A percentile compares a stretch with the other conserved stretches of the same genome.
Conservation (phyloP, 139 green algal species). For the Gonium pectorale region DNA sequence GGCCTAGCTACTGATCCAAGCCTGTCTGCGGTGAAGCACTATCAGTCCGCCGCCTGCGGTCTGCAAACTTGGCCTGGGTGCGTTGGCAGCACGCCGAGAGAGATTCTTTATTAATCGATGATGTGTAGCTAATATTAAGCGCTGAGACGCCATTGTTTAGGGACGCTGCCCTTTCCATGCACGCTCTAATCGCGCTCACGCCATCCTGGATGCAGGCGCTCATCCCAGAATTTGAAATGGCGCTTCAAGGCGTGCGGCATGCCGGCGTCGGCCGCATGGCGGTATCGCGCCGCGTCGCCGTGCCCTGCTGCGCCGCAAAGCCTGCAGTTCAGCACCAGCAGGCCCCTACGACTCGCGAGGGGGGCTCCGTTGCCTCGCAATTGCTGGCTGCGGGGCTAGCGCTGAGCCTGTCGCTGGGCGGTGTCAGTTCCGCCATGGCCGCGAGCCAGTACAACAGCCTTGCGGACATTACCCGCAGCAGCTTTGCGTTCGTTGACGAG, state of each 20-base stretch:
- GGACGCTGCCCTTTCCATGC: too few relatives aligned
- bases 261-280: background rate
- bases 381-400: slow-evolving; percentile 23
- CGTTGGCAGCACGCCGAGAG: too few relatives aligned
- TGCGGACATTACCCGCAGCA: slow-evolving; percentile 18
- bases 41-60: too few relatives aligned
- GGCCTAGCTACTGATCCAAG: too few relatives aligned
- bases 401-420: background rate
- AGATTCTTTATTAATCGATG: too few relatives aligned
- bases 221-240: background rate
- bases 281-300: slow-evolving; percentile 2
- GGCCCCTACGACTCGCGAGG: too few relatives aligned
- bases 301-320: background rate
- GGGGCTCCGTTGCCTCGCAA: background rate
- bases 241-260: background rate
- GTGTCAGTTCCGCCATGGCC: background rate
- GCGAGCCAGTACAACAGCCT: slow-evolving; percentile 24
- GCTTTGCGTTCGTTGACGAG: slow-evolving; percentile 37
- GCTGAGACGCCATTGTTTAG: too few relatives aligned
- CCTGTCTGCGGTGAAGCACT: too few relatives aligned
- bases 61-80: too few relatives aligned
- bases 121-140: too few relatives aligned
- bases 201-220: too few relatives aligned
- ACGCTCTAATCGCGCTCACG: too few relatives aligned
- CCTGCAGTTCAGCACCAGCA: background rate